A percentile compares a stretch with the other conserved stretches of the same genome.
These are phyloP conservation scores for Auricularia heimuer DNA, from an alignment of 768 basidiomycete genomes.

Conservation along the genomic window DNA sequence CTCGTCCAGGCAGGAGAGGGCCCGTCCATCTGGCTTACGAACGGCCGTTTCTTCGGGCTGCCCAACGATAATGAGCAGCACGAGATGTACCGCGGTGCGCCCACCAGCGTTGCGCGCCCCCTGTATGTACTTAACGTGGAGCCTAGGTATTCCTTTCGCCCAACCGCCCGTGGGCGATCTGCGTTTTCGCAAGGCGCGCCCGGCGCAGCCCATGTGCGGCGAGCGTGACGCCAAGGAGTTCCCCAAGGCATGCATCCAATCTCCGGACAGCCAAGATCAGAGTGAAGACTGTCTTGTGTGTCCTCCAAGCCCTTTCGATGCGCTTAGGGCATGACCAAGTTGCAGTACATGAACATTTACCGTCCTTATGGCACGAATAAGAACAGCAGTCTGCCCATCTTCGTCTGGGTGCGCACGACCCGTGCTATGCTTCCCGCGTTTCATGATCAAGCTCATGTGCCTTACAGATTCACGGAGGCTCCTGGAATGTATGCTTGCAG, in stretches of 20 bases:
- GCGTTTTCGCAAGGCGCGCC: slow-evolving; percentile 13
- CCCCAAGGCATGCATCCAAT: background rate
- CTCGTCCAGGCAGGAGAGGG: background rate
- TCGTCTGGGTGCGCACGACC: background rate
- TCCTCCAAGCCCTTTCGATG: no score
- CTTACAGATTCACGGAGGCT: background rate
- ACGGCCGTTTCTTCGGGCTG: background rate
- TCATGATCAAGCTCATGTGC: background rate
- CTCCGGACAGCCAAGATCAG: background rate
- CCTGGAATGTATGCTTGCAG: background rate
- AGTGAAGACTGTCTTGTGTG: background rate
- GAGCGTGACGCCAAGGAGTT: background rate
- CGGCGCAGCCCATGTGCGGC: background rate
- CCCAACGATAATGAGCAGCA: background rate
- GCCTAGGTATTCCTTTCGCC: slow-evolving; percentile 32
- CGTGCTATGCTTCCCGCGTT: background rate
- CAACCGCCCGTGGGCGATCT: slow-evolving; percentile 21
- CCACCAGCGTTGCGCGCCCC: background rate
- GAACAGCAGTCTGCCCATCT: background rate
- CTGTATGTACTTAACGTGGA: slow-evolving; percentile 31
- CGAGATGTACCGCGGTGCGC: background rate
- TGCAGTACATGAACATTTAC: background rate
- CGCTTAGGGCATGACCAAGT: no score
- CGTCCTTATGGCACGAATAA: background rate
- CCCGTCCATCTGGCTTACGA: background rate